A percentile compares a stretch with the other conserved stretches of the same genome.
Conservation (phyloP, 495 filamentous ascomycete species). For the Trichodelitschia bisporula region DNA sequence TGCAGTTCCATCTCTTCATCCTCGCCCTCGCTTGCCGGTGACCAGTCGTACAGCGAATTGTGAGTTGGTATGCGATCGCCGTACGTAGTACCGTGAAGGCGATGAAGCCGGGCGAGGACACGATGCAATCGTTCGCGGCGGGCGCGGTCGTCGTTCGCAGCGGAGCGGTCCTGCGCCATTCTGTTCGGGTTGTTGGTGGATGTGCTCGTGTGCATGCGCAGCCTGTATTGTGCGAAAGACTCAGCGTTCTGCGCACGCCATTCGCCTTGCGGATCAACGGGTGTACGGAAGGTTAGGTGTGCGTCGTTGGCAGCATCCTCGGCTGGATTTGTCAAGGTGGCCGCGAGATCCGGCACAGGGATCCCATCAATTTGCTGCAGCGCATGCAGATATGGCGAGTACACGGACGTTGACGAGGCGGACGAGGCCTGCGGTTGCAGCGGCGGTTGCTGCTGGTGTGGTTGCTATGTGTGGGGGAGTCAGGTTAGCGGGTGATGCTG, state of each 20-base stretch:
- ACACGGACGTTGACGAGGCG: no score
- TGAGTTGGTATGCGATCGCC: slow-evolving; percentile 23
- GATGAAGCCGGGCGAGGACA: slow-evolving; percentile 13
- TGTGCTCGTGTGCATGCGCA: no score
- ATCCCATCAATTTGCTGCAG: slow-evolving; percentile 16
- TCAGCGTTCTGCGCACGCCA: slow-evolving; percentile 9
- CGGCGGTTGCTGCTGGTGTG: not conserved
- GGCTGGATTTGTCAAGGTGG: slow-evolving; percentile 20
- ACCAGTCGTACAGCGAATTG: slow-evolving; percentile 33
- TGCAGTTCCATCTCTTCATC: slow-evolving; percentile 23
- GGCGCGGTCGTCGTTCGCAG: not conserved
- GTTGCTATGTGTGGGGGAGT: slow-evolving; percentile 12
- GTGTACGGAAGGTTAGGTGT: slow-evolving; percentile 31
- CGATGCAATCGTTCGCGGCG: slow-evolving; percentile 11
- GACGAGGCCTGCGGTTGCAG: no score
- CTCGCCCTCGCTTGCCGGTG: slow-evolving; percentile 16
- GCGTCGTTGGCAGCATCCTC: slow-evolving; percentile 32
- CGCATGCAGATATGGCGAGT: slow-evolving; percentile 14
- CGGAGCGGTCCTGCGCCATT: no score
- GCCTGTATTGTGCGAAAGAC: not conserved
- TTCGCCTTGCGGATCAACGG: slow-evolving; percentile 12
- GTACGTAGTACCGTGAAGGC: slow-evolving; percentile 17
- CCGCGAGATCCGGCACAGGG: slow-evolving; percentile 22
- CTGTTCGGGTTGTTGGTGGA: no score
- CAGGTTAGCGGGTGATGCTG: not conserved